phyloP scores from a whole-genome alignment of 148 eudicot species.

The Chenopodium suecicum region DNA sequence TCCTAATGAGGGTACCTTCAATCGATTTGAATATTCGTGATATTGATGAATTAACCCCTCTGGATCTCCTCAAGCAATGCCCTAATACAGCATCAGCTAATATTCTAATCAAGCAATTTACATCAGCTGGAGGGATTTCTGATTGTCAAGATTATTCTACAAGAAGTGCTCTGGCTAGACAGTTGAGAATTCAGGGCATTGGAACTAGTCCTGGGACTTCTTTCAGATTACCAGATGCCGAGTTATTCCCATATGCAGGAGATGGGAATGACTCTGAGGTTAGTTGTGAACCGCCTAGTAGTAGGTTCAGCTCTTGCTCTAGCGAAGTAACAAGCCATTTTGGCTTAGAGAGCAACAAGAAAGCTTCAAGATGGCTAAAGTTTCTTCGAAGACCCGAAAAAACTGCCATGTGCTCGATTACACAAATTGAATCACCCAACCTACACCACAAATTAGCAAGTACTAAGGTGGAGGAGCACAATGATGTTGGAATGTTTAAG shows the following conservation, averaged over 20 bases:
- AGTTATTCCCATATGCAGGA: conserved; percentile 46
- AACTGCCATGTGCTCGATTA: background rate
- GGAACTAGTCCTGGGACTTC: conserved; percentile 83
- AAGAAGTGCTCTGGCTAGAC: conserved; percentile 41
- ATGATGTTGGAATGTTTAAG: conserved; percentile 22
- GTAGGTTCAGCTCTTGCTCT: conserved; percentile 45
- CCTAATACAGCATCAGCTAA: conserved; percentile 49
- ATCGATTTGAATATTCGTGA: conserved; percentile 55
- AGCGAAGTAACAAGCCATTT: conserved; percentile 41
- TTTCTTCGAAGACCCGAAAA: conserved; percentile 27
- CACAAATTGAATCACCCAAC: background rate
- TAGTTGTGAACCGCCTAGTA: conserved; percentile 37
- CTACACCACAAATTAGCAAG: background rate
- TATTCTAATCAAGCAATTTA: conserved; percentile 44
- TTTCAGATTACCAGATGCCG: conserved; percentile 71
- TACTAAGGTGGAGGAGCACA: conserved; percentile 16
- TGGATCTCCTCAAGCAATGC: conserved; percentile 64
- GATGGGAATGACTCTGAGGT: conserved; percentile 28
- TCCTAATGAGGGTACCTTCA: conserved; percentile 48
- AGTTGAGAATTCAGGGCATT: conserved; percentile 48
- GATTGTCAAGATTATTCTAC: conserved; percentile 29
- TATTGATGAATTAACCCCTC: conserved; percentile 53
- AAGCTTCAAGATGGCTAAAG: conserved; percentile 46
- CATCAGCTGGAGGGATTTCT: conserved; percentile 59
- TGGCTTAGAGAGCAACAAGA: conserved; percentile 30